Evolutionary conservation across 2,329 filamentous ascomycete species (phyloP), one percentile per base, ranked within the genome.

Genomic region (Ascochyta clinopodiicola): DNA sequence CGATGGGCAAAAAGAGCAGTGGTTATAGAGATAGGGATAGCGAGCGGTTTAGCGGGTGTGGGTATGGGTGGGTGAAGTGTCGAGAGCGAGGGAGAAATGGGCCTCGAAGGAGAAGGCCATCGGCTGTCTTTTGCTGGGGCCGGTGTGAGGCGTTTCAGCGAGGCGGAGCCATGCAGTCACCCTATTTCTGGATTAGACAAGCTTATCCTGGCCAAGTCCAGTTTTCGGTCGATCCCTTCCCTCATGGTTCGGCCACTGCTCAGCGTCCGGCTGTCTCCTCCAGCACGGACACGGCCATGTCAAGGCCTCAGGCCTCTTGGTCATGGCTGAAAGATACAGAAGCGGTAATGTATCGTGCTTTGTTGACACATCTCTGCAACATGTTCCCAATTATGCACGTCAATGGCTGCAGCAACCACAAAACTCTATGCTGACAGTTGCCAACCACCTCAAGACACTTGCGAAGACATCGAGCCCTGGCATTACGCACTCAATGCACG

Each of bases 111-210:
- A 50, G 36, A 31, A 50, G 58, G 49, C 55, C 45, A 39, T 36
- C 44, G 36, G 55, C 46, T 42, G 51, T 56, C 60, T 67, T 70
- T 66, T 67, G 68, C 66, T 68, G 61, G 61, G 57, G 55, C 61
- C 51, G 50, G 50, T 45, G 48, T 56, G 64, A 60, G 64, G 67
- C 63, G 66, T 67, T 65, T 67, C 63, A 67, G 46, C 53, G 61
- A 56, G 52, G 53, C 53, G 57, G 54, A 55, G 60, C 48, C 56
- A 46, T 35, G 12, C 36, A 25, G 22, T 40, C 58, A 52, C 42
- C 31, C 51, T 56, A 52, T 49, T 53, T 57, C 44, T 32, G 62
- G 62, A 61, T 55, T 56, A 53, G 53, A 47, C 59, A 53, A 54
- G 48, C 57, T 34, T 29, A 40, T 44, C 55, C 61, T 51, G 38